Conservation (phyloP, 2,329 filamentous ascomycete species). For the Clonostachys rhizophaga region DNA sequence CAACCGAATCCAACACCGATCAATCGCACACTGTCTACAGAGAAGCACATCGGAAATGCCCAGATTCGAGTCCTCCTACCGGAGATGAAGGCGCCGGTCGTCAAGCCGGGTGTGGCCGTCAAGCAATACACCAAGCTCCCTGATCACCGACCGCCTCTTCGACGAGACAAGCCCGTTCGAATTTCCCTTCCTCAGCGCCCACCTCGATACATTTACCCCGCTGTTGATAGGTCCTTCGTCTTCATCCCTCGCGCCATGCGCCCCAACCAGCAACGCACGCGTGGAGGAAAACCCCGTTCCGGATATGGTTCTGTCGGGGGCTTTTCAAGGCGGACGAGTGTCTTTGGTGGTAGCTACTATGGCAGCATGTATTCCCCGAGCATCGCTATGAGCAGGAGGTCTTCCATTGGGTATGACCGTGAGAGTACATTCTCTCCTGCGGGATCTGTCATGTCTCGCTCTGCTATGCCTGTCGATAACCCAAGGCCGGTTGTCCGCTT, state of each 20-base stretch:
- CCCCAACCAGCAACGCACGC: slow-evolving; percentile 80
- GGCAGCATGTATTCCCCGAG: slow-evolving; percentile 84
- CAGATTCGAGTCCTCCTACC: slow-evolving; percentile 80
- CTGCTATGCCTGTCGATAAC: slow-evolving; percentile 55
- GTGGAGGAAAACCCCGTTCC: slow-evolving; percentile 64
- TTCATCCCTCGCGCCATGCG: slow-evolving; percentile 94
- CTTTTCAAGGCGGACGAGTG: slow-evolving; percentile 76
- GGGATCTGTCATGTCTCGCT: slow-evolving; percentile 70
- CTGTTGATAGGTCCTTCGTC: slow-evolving; percentile 87
- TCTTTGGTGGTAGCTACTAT: slow-evolving; percentile 64
- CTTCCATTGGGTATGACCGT: slow-evolving; percentile 64
- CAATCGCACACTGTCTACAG: slow-evolving; percentile 76
- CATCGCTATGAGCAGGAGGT: slow-evolving; percentile 81
- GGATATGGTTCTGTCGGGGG: slow-evolving; percentile 63
- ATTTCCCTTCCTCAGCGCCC: slow-evolving; percentile 79
- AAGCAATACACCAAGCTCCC: slow-evolving; percentile 93
- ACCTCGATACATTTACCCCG: slow-evolving; percentile 87
- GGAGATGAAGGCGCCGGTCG: slow-evolving; percentile 65
- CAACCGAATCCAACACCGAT: slow-evolving; percentile 59
- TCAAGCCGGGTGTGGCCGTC: slow-evolving; percentile 72
- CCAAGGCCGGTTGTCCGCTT: slow-evolving; percentile 75
- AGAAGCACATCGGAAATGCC: slow-evolving; percentile 77
- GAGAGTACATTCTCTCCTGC: slow-evolving; percentile 78
- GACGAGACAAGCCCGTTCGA: slow-evolving; percentile 92
- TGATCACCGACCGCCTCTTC: slow-evolving; percentile 87